phyloP scores from a whole-genome alignment of 2,329 filamentous ascomycete species.

The Pseudogymnoascus sp. region DNA sequence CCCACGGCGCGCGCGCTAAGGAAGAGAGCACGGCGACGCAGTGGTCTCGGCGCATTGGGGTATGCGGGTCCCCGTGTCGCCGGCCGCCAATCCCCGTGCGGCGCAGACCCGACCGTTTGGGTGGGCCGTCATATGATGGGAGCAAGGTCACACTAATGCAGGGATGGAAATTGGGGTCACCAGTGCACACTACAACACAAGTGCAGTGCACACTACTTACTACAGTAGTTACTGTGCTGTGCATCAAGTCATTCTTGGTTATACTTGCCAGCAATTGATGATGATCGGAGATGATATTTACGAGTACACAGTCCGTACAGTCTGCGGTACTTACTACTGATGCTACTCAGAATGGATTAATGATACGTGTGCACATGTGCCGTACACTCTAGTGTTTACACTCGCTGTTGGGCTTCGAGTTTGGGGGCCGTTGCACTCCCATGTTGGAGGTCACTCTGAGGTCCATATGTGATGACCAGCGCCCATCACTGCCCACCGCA shows the following conservation, averaged over 20 bases:
- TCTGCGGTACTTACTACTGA: not conserved
- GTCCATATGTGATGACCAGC: not conserved
- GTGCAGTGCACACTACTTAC: not conserved
- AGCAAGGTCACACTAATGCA: not conserved
- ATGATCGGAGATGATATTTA: not conserved
- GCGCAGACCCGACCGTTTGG: not conserved
- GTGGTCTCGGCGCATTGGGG: not conserved
- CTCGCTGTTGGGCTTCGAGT: not conserved
- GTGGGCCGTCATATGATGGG: not conserved
- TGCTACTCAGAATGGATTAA: not conserved
- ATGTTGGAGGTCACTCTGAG: not conserved
- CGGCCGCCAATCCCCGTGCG: conserved; percentile 4
- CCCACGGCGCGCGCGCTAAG: not conserved
- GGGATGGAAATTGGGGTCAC: not conserved
- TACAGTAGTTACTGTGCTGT: too few relatives aligned
- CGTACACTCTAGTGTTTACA: not conserved
- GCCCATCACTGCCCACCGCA: not conserved
- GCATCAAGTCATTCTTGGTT: too few relatives aligned
- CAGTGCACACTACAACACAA: too few relatives aligned
- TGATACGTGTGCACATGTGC: not conserved
- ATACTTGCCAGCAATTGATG: too few relatives aligned
- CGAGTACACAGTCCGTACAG: not conserved
- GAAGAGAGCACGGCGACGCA: not conserved
- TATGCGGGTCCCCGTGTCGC: not conserved
- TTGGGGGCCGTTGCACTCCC: not conserved